Evolutionary conservation across 441 rosid genomes (phyloP).

Genomic region (Flueggea neowawraea): DNA sequence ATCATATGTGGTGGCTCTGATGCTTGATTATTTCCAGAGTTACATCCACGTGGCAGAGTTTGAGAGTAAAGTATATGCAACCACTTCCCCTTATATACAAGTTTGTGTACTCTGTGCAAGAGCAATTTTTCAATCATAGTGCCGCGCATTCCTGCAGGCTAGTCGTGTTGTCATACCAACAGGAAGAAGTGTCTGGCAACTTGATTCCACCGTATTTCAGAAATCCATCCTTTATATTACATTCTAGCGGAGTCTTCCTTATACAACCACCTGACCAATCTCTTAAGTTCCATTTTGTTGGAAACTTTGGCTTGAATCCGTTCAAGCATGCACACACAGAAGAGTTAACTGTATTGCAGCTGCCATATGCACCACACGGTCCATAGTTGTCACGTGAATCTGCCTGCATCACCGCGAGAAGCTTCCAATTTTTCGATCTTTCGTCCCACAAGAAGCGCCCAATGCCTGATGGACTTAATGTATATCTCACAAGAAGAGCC

Average conservation of each 20-base stretch:
- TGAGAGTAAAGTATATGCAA: slow-evolving; percentile 5
- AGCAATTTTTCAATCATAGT: slow-evolving; percentile 46
- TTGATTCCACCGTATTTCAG: slow-evolving; percentile 34
- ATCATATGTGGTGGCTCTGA: too few relatives aligned
- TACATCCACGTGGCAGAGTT: too few relatives aligned
- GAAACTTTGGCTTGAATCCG: slow-evolving; percentile 53
- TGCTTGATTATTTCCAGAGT: too few relatives aligned
- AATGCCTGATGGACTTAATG: background rate
- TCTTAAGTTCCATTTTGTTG: slow-evolving; percentile 37
- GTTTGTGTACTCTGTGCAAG: slow-evolving; percentile 59
- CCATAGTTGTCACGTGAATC: too few relatives aligned
- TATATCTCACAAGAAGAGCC: background rate
- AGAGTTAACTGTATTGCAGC: slow-evolving; percentile 40
- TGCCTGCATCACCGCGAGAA: slow-evolving; percentile 17
- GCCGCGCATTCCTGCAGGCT: slow-evolving; percentile 44
- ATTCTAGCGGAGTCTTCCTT: slow-evolving; percentile 36
- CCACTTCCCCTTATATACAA: slow-evolving; percentile 35
- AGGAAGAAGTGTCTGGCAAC: slow-evolving; percentile 45
- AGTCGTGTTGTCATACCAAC: slow-evolving; percentile 31
- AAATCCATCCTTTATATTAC: slow-evolving; percentile 41
- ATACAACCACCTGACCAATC: slow-evolving; percentile 62
- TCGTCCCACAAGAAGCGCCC: slow-evolving; percentile 1
- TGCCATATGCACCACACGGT: background rate
- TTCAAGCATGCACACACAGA: slow-evolving; percentile 52
- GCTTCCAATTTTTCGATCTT: background rate